Percentiles rank a stretch among this genome's conserved stretches.
Conservation (phyloP, 495 filamentous ascomycete genomes). For the Penicillium antarcticum region DNA sequence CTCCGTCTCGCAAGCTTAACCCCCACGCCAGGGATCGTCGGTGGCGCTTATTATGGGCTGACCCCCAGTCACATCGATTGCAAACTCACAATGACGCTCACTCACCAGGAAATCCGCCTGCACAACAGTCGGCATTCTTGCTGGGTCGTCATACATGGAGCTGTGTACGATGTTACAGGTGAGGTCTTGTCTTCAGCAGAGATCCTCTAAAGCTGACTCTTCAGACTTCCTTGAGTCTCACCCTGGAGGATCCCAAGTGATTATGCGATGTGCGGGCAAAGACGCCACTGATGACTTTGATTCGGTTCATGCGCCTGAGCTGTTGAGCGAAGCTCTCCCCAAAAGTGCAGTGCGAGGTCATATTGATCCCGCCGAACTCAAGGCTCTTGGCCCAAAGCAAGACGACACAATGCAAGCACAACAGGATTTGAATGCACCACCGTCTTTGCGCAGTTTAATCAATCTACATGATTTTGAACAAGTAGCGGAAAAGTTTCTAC, state of each 20-base stretch:
- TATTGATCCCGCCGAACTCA: conserved; percentile 15
- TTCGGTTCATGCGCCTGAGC: conserved; percentile 72
- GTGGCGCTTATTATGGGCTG: neutral
- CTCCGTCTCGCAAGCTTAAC: neutral
- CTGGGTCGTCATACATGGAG: conserved; percentile 76
- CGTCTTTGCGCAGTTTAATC: conserved; percentile 59
- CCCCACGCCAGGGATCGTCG: conserved; percentile 1
- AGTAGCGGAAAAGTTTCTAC: conserved; percentile 50
- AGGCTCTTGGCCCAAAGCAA: neutral
- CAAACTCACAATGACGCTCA: conserved; percentile 13
- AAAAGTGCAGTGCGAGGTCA: conserved; percentile 15
- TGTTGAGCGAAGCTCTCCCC: conserved; percentile 22
- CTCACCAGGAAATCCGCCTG: conserved; percentile 55
- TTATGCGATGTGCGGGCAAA: conserved; percentile 81
- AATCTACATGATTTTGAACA: conserved; percentile 64
- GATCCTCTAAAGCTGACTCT: neutral
- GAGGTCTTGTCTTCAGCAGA: neutral
- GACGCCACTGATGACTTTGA: conserved; percentile 84
- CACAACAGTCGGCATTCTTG: conserved; percentile 68
- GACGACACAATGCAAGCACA: neutral
- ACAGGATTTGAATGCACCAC: conserved; percentile 31
- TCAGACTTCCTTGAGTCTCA: conserved; percentile 53
- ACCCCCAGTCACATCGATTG: neutral
- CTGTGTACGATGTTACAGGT: conserved; percentile 78
- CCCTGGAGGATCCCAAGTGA: conserved; percentile 74